phyloP scores from a whole-genome alignment of 2,329 filamentous ascomycete genomes.

The Corinectria fuckeliana region DNA sequence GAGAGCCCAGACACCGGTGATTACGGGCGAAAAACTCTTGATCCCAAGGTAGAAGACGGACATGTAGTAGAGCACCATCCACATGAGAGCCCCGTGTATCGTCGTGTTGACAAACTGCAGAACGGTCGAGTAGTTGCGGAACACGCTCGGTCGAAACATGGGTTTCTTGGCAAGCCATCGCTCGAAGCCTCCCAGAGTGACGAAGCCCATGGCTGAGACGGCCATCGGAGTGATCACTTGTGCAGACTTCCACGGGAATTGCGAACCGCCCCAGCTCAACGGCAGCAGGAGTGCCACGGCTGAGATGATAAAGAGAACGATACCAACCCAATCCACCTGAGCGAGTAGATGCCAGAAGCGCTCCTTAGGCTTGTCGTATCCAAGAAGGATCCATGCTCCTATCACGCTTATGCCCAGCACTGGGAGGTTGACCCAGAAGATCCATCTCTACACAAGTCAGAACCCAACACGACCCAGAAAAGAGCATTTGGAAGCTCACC shows the following conservation, averaged over 20 bases:
- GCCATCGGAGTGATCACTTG: constrained; percentile 63
- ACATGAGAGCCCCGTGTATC: constrained; percentile 38
- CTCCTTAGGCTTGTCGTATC: constrained; percentile 27
- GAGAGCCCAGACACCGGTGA: constrained; percentile 56
- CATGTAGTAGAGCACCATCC: constrained; percentile 40
- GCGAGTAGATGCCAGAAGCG: constrained; percentile 14
- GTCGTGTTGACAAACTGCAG: constrained; percentile 29
- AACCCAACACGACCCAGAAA: neutral
- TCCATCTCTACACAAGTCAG: constrained; percentile 39
- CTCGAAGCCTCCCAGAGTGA: constrained; percentile 30
- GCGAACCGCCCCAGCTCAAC: constrained; percentile 24
- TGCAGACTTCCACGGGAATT: constrained; percentile 30
- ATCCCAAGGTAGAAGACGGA: constrained; percentile 37
- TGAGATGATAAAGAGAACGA: constrained; percentile 57
- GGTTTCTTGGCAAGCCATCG: constrained; percentile 18
- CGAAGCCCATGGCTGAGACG: constrained; percentile 58
- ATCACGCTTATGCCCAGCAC: constrained; percentile 35
- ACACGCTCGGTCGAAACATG: constrained; percentile 35
- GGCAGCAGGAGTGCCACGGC: constrained; percentile 26
- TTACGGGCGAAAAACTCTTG: constrained; percentile 28
- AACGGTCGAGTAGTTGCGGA: constrained; percentile 27
- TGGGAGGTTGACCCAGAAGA: constrained; percentile 46
- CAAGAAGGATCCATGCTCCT: constrained; percentile 37
- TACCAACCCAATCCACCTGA: constrained; percentile 67
- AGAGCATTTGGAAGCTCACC: constrained; percentile 17